These are phyloP conservation scores for Wickerhamiella alocasiicola DNA, from an alignment of 805 yeast genomes.

Conservation along the genomic window DNA sequence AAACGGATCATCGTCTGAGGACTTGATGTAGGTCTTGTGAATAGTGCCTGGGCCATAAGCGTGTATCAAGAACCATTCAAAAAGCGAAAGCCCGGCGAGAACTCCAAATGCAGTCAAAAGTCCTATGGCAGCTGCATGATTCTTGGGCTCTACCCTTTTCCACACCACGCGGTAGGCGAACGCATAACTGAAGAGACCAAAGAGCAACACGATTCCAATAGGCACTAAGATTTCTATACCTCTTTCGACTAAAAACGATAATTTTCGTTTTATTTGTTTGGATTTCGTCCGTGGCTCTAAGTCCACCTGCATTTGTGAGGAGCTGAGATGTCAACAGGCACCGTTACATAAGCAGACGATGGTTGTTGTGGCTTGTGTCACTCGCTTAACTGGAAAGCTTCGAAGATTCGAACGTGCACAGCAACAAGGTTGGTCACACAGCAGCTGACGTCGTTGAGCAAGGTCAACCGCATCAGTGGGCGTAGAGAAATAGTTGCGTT, in stretches of 20 bases:
- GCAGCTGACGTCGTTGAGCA: no score
- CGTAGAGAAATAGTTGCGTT: no score
- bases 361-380: neutral
- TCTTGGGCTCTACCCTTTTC: slow-evolving; percentile 22
- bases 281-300: slow-evolving; percentile 8
- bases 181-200: slow-evolving; percentile 36
- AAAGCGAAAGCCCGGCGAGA: slow-evolving; percentile 22
- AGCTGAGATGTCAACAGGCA: no score
- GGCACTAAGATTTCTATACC: slow-evolving; percentile 8
- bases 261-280: neutral
- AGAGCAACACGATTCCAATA: slow-evolving; percentile 9
- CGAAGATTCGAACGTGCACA: no score
- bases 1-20: slow-evolving; percentile 30
- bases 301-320: slow-evolving; percentile 7
- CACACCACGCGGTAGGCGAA: slow-evolving; percentile 36
- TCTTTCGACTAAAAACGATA: neutral
- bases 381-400: no score
- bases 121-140: slow-evolving; percentile 25
- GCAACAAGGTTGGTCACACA: no score
- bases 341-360: neutral
- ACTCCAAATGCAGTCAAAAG: slow-evolving; percentile 28
- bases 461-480: no score
- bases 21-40: slow-evolving; percentile 10
- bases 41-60: slow-evolving; percentile 50
- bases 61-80: slow-evolving; percentile 37